Evolutionary conservation across 2,329 filamentous ascomycete genomes (phyloP), one percentile per base, ranked within the genome.

Genomic region (Verticillium klebahnii): DNA sequence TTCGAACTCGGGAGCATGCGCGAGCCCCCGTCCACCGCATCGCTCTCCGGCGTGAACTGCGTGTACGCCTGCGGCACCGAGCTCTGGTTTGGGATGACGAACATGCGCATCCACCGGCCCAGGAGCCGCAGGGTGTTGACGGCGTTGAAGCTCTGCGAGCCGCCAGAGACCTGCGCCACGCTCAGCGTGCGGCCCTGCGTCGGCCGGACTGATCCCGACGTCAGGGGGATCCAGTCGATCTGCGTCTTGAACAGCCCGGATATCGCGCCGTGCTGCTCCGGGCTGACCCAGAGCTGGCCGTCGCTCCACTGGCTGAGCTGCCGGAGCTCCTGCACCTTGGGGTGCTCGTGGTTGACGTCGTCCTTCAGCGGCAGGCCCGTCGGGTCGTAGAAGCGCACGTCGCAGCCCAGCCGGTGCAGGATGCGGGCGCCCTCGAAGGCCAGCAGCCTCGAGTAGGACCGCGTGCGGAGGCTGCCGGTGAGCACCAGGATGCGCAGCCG

Each of bases 51-150:
- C 0, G 70, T 69, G 57, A 89, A 89, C 56, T 86, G 83, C 5
- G 80, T 89, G 64, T 86, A 89, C 0, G 86, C 88, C 69, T 77
- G 82, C 0, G 87, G 87, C 2, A 90, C 78, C 0, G 83, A 87
- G 29, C 81, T 85, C 70, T 90, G 87, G 69, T 90, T 90, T 0
- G 86, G 85, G 31, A 89, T 88, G 1, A 81, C 76, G 65, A 88
- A 89, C 85, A 89, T 89, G 50, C 86, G 80, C 86, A 89, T 89
- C 87, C 87, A 90, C 0, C 87, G 80, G 0, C 87, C 87, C 0
- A 90, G 77, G 12, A 89, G 81, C 0, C 87, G 80, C n/a, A 90
- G 75, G 1, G 81, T 81, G 68, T 89, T 90, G 9, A 89, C 85
- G 0, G 85, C 82, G 66, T 90, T 90, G 75, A 90, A 90, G 0